These are phyloP conservation scores for Lactarius hengduanensis DNA, from an alignment of 768 basidiomycete genomes.

Conservation along the genomic window DNA sequence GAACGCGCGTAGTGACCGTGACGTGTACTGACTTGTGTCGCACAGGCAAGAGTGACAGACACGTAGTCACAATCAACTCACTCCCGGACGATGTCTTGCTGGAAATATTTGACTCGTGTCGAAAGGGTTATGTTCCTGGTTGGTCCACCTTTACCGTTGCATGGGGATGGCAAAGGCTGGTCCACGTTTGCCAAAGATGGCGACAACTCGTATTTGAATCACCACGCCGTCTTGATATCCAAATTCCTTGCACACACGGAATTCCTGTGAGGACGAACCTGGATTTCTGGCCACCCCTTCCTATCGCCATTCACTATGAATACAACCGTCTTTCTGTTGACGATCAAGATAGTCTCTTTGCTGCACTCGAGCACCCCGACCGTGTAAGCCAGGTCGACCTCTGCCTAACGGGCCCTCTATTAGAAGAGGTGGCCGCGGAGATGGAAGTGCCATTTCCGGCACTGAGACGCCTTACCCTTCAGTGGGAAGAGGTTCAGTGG, in stretches of 20 bases:
- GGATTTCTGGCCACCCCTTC: background rate
- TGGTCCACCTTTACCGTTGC: too few relatives aligned
- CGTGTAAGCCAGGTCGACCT: background rate
- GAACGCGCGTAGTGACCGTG: background rate
- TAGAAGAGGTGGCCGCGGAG: background rate
- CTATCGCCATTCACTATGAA: background rate
- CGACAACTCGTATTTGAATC: background rate
- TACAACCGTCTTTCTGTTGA: too few relatives aligned
- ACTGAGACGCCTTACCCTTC: background rate
- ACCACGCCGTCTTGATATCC: background rate
- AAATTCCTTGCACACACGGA: background rate
- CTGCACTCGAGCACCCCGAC: background rate
- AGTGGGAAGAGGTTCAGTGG: background rate
- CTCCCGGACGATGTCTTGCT: background rate
- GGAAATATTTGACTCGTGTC: background rate
- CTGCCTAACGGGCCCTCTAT: background rate
- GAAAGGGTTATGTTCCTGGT: too few relatives aligned
- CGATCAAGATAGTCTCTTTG: background rate
- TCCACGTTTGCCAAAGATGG: background rate
- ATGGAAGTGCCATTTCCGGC: slow-evolving; percentile 1
- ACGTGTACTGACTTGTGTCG: background rate
- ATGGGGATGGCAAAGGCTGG: background rate
- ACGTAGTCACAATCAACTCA: background rate
- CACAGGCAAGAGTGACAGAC: background rate
- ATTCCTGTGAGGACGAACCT: too few relatives aligned